These are phyloP conservation scores for Lecanosticta acicola DNA, from an alignment of 2,329 filamentous ascomycete genomes.

Conservation along the genomic window DNA sequence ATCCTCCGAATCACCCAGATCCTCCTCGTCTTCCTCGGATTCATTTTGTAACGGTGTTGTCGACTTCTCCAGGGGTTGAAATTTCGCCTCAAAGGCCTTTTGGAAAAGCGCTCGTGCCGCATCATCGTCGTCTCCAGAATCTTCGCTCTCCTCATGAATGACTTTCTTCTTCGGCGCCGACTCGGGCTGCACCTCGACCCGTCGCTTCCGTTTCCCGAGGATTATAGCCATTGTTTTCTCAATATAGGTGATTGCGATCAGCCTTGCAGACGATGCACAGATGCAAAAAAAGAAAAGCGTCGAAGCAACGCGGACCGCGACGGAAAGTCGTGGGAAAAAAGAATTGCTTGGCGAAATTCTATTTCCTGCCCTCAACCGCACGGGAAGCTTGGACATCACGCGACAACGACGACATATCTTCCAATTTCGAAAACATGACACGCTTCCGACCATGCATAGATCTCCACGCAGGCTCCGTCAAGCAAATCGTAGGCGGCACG, in stretches of 20 bases:
- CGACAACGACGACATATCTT: neutral
- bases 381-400: neutral
- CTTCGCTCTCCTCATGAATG: conserved; percentile 13
- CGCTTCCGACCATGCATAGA: conserved; percentile 95
- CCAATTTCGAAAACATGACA: conserved; percentile 58
- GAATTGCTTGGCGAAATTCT: neutral
- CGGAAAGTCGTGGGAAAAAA: conserved; percentile 1
- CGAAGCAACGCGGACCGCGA: conserved; percentile 2
- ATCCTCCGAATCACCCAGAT: conserved; percentile 24
- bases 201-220: conserved; percentile 44
- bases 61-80: conserved; percentile 55
- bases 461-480: conserved; percentile 92
- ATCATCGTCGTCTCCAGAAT: conserved; percentile 26
- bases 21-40: conserved; percentile 24
- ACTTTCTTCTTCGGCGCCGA: conserved; percentile 11
- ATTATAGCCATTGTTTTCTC: conserved; percentile 37
- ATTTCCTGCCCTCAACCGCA: neutral
- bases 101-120: conserved; percentile 69
- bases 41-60: conserved; percentile 27
- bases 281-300: neutral
- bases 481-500: conserved; percentile 96
- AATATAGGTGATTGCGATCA: conserved; percentile 10
- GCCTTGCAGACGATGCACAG: neutral
- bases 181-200: conserved; percentile 26
- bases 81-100: conserved; percentile 81